Conservation (phyloP, 768 basidiomycete genomes). For the Termitomyces sp. region DNA sequence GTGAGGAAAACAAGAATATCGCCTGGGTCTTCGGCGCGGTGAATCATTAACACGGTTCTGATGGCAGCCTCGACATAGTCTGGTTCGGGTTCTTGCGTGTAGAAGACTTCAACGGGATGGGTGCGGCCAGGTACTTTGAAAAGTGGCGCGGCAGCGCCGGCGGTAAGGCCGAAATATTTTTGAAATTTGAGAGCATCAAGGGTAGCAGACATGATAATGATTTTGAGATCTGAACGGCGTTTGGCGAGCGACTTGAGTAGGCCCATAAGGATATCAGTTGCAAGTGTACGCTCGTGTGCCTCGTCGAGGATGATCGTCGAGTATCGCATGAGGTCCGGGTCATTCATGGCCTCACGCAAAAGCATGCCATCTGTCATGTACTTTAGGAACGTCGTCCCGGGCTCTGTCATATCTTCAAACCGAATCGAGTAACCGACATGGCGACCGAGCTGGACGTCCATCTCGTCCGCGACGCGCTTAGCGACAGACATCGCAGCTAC, state of each 20-base stretch:
- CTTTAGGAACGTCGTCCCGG: slow-evolving; percentile 90
- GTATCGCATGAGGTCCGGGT: slow-evolving; percentile 82
- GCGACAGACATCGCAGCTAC: slow-evolving; percentile 98
- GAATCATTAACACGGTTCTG: slow-evolving; percentile 94
- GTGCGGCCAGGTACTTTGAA: slow-evolving; percentile 93
- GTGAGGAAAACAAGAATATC: slow-evolving; percentile 95
- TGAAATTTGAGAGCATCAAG: slow-evolving; percentile 96
- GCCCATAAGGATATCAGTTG: slow-evolving; percentile 98
- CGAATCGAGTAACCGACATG: slow-evolving; percentile 98
- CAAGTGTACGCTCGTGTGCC: slow-evolving; percentile 96
- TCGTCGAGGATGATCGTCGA: slow-evolving; percentile 99
- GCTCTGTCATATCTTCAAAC: slow-evolving; percentile 94
- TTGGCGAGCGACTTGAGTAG: slow-evolving; percentile 82
- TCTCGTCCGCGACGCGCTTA: slow-evolving; percentile 97
- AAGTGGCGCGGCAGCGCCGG: slow-evolving; percentile 54
- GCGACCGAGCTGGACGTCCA: slow-evolving; percentile 94
- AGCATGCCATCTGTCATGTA: slow-evolving; percentile 99
- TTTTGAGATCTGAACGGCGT: slow-evolving; percentile 83
- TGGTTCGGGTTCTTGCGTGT: slow-evolving; percentile 86
- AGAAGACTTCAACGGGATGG: slow-evolving; percentile 94
- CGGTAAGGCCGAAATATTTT: slow-evolving; percentile 73
- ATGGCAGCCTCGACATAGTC: slow-evolving; percentile 98
- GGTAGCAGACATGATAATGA: slow-evolving; percentile 98
- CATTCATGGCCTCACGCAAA: slow-evolving; percentile 97
- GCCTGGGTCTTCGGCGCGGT: slow-evolving; percentile 89